Evolutionary conservation across 257 asterid genomes (phyloP).

Genomic region (Nicotiana knightiana): DNA sequence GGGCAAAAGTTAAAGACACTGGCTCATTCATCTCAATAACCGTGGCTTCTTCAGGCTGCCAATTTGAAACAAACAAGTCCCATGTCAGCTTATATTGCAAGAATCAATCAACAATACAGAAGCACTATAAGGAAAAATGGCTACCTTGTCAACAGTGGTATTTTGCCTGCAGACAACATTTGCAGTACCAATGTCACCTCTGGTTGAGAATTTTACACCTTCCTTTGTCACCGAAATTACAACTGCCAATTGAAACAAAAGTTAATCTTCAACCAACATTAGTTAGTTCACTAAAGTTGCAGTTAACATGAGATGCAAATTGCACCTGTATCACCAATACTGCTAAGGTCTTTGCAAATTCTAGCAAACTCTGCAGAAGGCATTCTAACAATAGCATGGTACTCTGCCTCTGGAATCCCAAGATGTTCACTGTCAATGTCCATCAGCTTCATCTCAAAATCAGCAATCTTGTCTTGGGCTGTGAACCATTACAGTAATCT

Average conservation of each 20-base stretch:
- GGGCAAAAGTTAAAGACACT: slow-evolving; percentile 70
- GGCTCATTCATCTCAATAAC: slow-evolving; percentile 87
- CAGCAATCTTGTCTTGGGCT: slow-evolving; percentile 43
- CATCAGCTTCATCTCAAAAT: slow-evolving; percentile 42
- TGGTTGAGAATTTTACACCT: slow-evolving; percentile 91
- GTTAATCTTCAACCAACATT: not conserved
- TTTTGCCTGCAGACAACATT: slow-evolving; percentile 82
- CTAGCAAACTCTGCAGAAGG: slow-evolving; percentile 42
- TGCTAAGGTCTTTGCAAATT: slow-evolving; percentile 37
- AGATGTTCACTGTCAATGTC: slow-evolving; percentile 41
- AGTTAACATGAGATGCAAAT: not conserved
- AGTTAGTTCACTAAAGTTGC: not conserved
- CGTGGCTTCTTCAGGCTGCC: slow-evolving; percentile 79
- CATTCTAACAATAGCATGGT: slow-evolving; percentile 40
- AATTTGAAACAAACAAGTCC: not conserved
- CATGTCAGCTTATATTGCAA: not conserved
- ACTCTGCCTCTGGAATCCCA: slow-evolving; percentile 39
- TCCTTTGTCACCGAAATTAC: slow-evolving; percentile 93
- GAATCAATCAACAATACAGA: not conserved
- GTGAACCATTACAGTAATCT: not conserved
- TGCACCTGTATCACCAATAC: slow-evolving; percentile 37
- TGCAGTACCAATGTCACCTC: slow-evolving; percentile 89
- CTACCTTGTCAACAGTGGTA: slow-evolving; percentile 86
- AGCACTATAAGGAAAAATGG: not conserved
- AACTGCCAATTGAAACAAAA: slow-evolving; percentile 29